Conservation (phyloP, 2,329 filamentous ascomycete genomes). For the Talaromyces marneffei region DNA sequence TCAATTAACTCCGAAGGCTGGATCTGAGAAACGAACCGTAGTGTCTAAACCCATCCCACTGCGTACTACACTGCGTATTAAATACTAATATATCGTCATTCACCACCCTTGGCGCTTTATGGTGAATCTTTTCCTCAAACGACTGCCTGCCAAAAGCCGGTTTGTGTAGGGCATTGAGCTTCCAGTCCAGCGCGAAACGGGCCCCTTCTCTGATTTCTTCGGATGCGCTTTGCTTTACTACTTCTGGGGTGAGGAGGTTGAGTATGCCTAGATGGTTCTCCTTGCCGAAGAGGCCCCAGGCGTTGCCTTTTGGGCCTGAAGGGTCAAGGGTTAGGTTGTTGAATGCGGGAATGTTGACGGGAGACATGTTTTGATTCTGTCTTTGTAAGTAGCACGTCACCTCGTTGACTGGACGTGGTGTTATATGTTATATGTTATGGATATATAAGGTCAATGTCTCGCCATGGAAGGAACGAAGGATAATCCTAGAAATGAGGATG, state of each 20-base stretch:
- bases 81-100: constrained; percentile 58
- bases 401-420: background rate
- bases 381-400: background rate
- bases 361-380: background rate
- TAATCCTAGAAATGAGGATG: background rate
- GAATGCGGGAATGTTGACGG: constrained; percentile 9
- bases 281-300: constrained; percentile 50
- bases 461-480: too few relatives aligned
- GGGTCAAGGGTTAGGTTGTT: constrained; percentile 14
- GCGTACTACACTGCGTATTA: constrained; percentile 54
- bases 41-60: constrained; percentile 44
- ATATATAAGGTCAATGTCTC: too few relatives aligned
- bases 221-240: constrained; percentile 46
- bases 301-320: constrained; percentile 19
- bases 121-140: constrained; percentile 51
- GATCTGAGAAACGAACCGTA: constrained; percentile 20
- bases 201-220: constrained; percentile 52
- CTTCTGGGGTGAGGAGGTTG: constrained; percentile 54
- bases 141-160: constrained; percentile 53
- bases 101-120: constrained; percentile 48
- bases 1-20: background rate
- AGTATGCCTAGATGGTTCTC: constrained; percentile 56
- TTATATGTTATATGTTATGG: background rate
- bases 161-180: constrained; percentile 50
- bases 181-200: constrained; percentile 56